Conservation (phyloP, 2,329 filamentous ascomycete genomes). For the Claviceps humidiphila region DNA sequence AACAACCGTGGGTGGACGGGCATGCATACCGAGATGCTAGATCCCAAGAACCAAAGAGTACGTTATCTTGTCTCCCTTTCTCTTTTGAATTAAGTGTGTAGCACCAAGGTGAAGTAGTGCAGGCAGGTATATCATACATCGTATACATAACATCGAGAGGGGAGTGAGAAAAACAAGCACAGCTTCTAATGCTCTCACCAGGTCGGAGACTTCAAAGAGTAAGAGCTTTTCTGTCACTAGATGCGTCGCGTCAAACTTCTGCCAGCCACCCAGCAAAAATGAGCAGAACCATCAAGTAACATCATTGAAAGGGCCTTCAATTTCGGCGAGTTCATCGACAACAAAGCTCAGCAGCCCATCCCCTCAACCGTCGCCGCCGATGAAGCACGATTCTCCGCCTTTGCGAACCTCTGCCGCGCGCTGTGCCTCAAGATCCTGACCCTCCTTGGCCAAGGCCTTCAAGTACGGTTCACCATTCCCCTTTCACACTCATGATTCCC, state of each 20-base stretch:
- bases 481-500: too few species aligned
- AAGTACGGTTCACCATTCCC: conserved; percentile 28
- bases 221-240: conserved; percentile 6
- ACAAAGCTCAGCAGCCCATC: conserved; percentile 63
- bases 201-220: conserved; percentile 85
- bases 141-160: too few species aligned
- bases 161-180: not conserved
- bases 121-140: too few species aligned
- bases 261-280: not conserved
- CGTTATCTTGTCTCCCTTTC: conserved; percentile 9
- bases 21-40: conserved; percentile 79
- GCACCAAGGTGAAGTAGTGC: too few species aligned
- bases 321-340: conserved; percentile 61
- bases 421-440: conserved; percentile 62
- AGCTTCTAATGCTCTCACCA: conserved; percentile 17
- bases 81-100: too few species aligned
- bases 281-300: not conserved
- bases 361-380: conserved; percentile 49
- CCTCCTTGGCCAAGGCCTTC: conserved; percentile 66
- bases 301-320: conserved; percentile 62
- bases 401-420: conserved; percentile 56
- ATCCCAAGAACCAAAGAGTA: conserved; percentile 70
- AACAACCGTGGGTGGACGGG: conserved; percentile 82
- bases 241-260: too few species aligned
- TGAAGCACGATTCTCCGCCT: conserved; percentile 48